Evolutionary conservation across 257 asterid genomes (phyloP), one percentile per base, ranked within the genome.

Genomic region (Verbascum thapsus): DNA sequence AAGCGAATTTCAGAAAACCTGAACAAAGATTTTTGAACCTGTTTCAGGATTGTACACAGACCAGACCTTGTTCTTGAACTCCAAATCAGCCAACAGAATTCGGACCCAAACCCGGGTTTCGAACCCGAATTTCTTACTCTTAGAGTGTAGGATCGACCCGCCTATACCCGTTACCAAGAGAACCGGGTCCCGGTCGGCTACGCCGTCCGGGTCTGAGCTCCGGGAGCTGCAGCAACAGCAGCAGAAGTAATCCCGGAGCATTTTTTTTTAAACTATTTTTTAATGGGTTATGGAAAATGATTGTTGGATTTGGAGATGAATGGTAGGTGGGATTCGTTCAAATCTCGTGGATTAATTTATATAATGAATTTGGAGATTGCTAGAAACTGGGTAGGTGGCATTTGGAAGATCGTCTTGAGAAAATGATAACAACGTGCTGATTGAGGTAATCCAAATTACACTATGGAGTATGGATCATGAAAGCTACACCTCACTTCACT

Each of bases 71-170:
- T 61, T 83, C 88, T 54, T 90, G 78, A 90, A 88, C 85, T 85
- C 96, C 70, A 72, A 70, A 66, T 90, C 88, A 72, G 98, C 95
- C 18, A 88, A 74, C 30, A 88, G 74, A 20, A 90, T 44, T 62
- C 98, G 82, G 43, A 90, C 95, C 98, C 98, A 90, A 4, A 88
- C 96, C 71, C 96, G 94, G 69, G 88, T 85, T 59, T 83, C 79
- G 16, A 35, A 77, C 61, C 95, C 85, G 50, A 69, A 71, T 18
- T 68, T 83, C 84, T 83, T 90, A 54, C 58, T 82, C 88, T 69
- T 90, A 6, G 94, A 85, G 66, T 85, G 66, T 23, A 90, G 96
- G 20, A 90, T 83, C 15, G 98, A 80, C n/a, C 98, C 98, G 43
- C 72, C 92, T 2, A 88, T 48, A 42, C 98, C 96, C 48, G 96